Evolutionary conservation across 2,329 filamentous ascomycete genomes (phyloP).

Genomic region (Aplosporella prunicola): DNA sequence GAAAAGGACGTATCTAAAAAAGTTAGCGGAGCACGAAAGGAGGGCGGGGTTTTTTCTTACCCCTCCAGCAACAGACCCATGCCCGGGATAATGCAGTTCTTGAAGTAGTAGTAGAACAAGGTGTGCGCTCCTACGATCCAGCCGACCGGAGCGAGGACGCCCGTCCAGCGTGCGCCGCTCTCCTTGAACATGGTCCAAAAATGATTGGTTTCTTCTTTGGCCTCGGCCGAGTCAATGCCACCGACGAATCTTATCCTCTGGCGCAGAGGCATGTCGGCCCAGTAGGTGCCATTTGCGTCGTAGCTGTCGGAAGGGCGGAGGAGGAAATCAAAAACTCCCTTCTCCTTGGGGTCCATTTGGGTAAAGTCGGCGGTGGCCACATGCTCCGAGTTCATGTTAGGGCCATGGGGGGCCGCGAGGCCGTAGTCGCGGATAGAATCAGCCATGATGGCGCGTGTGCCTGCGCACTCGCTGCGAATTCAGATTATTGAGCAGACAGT

Average conservation of each 20-base stretch:
- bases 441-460: too few species aligned
- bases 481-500: too few species aligned
- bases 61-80: conserved; percentile 86
- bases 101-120: conserved; percentile 77
- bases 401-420: conserved; percentile 39
- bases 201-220: conserved; percentile 53
- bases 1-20: conserved; percentile 74
- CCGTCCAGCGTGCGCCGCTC: conserved; percentile 41
- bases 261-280: conserved; percentile 71
- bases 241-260: conserved; percentile 68
- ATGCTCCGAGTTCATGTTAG: conserved; percentile 36
- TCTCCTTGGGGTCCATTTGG: conserved; percentile 49
- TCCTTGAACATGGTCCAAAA: conserved; percentile 76
- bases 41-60: conserved; percentile 23
- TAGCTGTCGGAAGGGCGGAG: conserved; percentile 86
- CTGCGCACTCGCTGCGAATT: too few species aligned
- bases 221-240: conserved; percentile 62
- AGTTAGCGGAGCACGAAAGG: conserved; percentile 8
- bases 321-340: conserved; percentile 62
- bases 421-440: conserved; percentile 41
- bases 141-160: conserved; percentile 7
- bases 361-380: conserved; percentile 33
- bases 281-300: conserved; percentile 74
- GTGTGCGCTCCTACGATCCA: conserved; percentile 5
- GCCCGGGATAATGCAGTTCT: conserved; percentile 84